Conservation (phyloP, 192 early-diverging fungal genomes). For the Coemansia erecta region DNA sequence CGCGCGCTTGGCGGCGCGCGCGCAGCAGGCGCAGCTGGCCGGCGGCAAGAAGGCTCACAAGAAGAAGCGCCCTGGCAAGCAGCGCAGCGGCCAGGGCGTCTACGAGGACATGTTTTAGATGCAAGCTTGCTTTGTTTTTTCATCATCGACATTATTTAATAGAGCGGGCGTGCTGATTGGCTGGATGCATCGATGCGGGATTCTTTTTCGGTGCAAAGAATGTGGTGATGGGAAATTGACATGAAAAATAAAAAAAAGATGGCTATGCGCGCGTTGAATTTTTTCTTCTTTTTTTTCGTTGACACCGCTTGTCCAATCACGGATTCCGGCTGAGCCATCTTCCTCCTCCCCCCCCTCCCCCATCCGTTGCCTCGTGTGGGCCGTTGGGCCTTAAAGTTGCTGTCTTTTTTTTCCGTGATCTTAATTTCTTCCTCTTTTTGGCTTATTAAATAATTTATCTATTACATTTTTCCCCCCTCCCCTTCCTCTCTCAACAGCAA, state of each 20-base stretch:
- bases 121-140: background rate
- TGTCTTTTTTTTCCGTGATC: slow-evolving; percentile 22
- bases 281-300: too few species aligned
- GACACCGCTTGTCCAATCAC: too few species aligned
- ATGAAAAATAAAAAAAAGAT: too few species aligned
- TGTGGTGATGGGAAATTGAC: too few species aligned
- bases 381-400: background rate
- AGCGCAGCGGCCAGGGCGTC: slow-evolving; percentile 63
- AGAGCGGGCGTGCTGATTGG: background rate
- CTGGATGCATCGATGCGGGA: too few species aligned
- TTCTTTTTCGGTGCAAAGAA: too few species aligned
- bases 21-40: slow-evolving; percentile 58
- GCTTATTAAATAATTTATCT: slow-evolving; percentile 33
- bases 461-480: slow-evolving; percentile 12
- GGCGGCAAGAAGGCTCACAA: slow-evolving; percentile 57
- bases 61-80: slow-evolving; percentile 76
- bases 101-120: slow-evolving; percentile 15
- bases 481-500: background rate
- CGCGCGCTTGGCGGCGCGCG: slow-evolving; percentile 63
- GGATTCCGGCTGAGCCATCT: too few species aligned
- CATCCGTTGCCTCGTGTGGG: too few species aligned
- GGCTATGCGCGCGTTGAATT: too few species aligned
- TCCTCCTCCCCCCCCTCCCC: too few species aligned
- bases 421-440: slow-evolving; percentile 32
- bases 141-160: background rate